Evolutionary conservation across 345 rosid species (phyloP).

Genomic region (thale cress (Arabidopsis thaliana)): TAIR10.1 NC_003076.8:15425001-15425500

Average conservation of each 20-base stretch:
- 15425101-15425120: background rate
- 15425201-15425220: slow-evolving; percentile 99
- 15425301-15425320: slow-evolving; percentile 99
- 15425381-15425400: slow-evolving; percentile 91
- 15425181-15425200: slow-evolving; percentile 91
- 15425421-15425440: slow-evolving; percentile 83
- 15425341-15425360: slow-evolving; percentile 80
- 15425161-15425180: slow-evolving; percentile 88
- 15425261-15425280: slow-evolving; percentile 67
- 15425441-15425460: slow-evolving; percentile 83
- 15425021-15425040: slow-evolving; percentile 83
- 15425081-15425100: background rate
- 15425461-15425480: slow-evolving; percentile 97
- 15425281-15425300: slow-evolving; percentile 83
- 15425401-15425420: slow-evolving; percentile 91
- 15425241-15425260: slow-evolving; percentile 71
- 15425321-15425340: slow-evolving; percentile 80
- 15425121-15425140: background rate
- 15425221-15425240: slow-evolving; percentile 92
- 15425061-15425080: background rate
- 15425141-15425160: slow-evolving; percentile 84
- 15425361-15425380: slow-evolving; percentile 93
- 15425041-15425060: slow-evolving; percentile 70
- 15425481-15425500: slow-evolving; percentile 93
- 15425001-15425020: slow-evolving; percentile 96